A percentile compares a stretch with the other conserved stretches of the same genome.
phyloP scores from a whole-genome alignment of 805 yeast species.

The Wickerhamiella domercqiae region DNA sequence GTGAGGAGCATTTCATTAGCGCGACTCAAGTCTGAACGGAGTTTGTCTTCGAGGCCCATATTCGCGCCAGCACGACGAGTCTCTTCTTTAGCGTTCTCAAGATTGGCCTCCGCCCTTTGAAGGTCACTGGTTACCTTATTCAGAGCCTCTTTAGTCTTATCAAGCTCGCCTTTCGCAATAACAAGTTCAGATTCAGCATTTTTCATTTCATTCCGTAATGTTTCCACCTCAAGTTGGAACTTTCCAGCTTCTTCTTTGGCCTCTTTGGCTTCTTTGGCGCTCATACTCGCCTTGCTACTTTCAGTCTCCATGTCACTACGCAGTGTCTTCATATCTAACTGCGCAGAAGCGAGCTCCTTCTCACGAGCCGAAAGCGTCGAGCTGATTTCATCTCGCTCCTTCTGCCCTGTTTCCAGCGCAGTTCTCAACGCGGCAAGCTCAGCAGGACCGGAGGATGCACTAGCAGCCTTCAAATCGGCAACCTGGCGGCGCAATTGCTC shows the following conservation, averaged over 20 bases:
- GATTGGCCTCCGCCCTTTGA: background rate
- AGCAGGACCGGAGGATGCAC: background rate
- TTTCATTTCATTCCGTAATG: too few relatives aligned
- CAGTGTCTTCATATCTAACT: too few relatives aligned
- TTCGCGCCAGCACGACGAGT: background rate
- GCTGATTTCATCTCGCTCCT: too few relatives aligned
- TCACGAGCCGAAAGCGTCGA: too few relatives aligned
- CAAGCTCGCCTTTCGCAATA: background rate
- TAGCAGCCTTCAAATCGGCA: background rate
- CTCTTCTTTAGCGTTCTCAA: background rate
- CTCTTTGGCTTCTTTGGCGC: too few relatives aligned
- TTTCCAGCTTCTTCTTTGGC: too few relatives aligned
- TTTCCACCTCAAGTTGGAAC: too few relatives aligned
- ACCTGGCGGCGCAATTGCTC: background rate
- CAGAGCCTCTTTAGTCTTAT: background rate
- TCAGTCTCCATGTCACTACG: too few relatives aligned
- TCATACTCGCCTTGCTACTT: too few relatives aligned
- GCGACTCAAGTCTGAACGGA: background rate
- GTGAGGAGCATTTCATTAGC: background rate
- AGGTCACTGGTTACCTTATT: background rate
- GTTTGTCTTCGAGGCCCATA: background rate
- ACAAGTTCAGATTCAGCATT: background rate
- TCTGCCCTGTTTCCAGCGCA: conserved; percentile 1
- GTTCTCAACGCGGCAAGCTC: background rate
- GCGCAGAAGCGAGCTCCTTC: too few relatives aligned